Percentiles rank a stretch among this genome's conserved stretches.
Evolutionary conservation across 2,329 filamentous ascomycete species (phyloP).

Genomic region (Akanthomyces uredinophilus): DNA sequence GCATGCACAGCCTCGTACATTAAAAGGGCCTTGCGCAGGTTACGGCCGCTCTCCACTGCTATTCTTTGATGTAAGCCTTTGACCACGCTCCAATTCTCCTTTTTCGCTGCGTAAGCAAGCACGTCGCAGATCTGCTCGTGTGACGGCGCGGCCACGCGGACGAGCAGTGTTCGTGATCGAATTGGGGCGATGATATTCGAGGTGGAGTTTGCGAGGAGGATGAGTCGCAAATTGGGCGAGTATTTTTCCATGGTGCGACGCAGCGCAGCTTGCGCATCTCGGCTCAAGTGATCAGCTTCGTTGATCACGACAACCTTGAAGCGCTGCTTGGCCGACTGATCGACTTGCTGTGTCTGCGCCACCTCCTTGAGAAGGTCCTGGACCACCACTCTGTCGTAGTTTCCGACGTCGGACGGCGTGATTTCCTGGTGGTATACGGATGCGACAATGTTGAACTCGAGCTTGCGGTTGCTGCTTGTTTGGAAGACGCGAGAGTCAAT

Average conservation of each 20-base stretch:
- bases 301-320: conserved; percentile 99
- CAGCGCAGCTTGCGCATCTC: conserved; percentile 92
- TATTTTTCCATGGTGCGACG: conserved; percentile 99
- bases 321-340: conserved; percentile 78
- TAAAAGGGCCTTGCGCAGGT: conserved; percentile 80
- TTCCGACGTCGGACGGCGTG: conserved; percentile 93
- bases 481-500: conserved; percentile 97
- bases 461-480: conserved; percentile 90
- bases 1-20: conserved; percentile 98
- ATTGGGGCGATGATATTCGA: conserved; percentile 99
- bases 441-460: conserved; percentile 98
- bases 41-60: conserved; percentile 84
- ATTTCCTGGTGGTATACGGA: conserved; percentile 98
- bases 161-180: conserved; percentile 81
- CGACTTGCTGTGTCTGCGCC: conserved; percentile 98
- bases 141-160: conserved; percentile 84
- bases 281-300: conserved; percentile 88
- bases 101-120: conserved; percentile 64
- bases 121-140: conserved; percentile 79
- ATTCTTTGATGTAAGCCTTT: conserved; percentile 76
- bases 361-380: conserved; percentile 97
- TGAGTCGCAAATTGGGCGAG: conserved; percentile 86
- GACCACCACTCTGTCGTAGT: conserved; percentile 91
- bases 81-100: conserved; percentile 76
- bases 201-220: conserved; percentile 90